A percentile compares a stretch with the other conserved stretches of the same genome.
Evolutionary conservation across 2,329 filamentous ascomycete species (phyloP).

Genomic region (Xylaria sp.): DNA sequence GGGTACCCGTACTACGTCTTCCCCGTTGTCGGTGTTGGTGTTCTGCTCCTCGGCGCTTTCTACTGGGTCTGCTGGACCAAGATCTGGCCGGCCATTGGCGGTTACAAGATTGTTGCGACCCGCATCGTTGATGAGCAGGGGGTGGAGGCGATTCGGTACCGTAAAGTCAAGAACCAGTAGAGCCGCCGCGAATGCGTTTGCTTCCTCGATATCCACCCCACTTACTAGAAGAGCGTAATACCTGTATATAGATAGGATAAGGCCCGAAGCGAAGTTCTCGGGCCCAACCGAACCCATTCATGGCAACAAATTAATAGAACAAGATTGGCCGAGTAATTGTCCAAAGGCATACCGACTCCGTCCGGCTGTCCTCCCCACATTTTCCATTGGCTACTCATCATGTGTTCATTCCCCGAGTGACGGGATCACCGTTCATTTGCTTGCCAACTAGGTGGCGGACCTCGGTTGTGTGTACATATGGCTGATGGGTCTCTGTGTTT

Average conservation of each 20-base stretch:
- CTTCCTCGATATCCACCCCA: neutral
- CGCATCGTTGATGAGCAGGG: slow-evolving; percentile 47
- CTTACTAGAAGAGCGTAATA: neutral
- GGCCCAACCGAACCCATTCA: neutral
- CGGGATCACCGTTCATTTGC: no score
- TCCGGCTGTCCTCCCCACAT: neutral
- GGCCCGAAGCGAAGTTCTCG: neutral
- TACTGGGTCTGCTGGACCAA: slow-evolving; percentile 62
- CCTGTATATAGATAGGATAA: neutral
- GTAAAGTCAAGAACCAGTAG: slow-evolving; percentile 37
- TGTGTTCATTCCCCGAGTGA: no score
- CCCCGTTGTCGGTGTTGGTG: slow-evolving; percentile 58
- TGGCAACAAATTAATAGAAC: no score
- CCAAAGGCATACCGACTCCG: neutral
- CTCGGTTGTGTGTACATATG: no score
- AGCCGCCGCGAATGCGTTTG: neutral
- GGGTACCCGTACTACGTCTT: slow-evolving; percentile 63
- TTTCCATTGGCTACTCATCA: no score
- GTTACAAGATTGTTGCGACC: slow-evolving; percentile 55
- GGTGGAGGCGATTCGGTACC: slow-evolving; percentile 39
- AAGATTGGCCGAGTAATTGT: neutral
- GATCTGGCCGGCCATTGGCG: slow-evolving; percentile 54
- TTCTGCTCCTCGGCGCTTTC: slow-evolving; percentile 54
- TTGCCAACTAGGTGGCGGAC: no score
- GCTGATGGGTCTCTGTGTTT: no score